Evolutionary conservation across 2,329 filamentous ascomycete species (phyloP).

Genomic region (Pseudogymnoascus sp.): DNA sequence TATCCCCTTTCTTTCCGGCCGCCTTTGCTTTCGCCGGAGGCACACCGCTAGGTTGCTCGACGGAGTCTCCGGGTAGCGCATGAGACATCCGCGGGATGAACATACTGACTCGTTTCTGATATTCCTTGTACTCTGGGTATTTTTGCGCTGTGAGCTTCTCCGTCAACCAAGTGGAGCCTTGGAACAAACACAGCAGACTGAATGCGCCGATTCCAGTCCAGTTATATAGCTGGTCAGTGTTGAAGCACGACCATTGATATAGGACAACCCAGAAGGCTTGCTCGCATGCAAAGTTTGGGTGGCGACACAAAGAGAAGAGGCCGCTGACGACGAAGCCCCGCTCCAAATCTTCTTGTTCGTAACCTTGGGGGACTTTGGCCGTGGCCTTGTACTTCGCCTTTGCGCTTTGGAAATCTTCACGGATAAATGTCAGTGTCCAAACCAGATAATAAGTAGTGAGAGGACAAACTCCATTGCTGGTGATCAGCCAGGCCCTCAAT

Average conservation of each 20-base stretch:
- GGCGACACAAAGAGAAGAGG: conserved; percentile 79
- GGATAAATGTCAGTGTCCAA: background rate
- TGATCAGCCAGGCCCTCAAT: conserved; percentile 77
- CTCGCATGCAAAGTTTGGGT: conserved; percentile 92
- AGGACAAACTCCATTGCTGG: conserved; percentile 69
- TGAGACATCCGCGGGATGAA: conserved; percentile 55
- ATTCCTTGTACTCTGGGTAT: conserved; percentile 80
- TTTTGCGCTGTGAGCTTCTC: conserved; percentile 73
- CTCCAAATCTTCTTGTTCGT: conserved; percentile 67
- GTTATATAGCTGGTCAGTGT: conserved; percentile 61
- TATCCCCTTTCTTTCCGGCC: background rate
- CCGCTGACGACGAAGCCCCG: conserved; percentile 81
- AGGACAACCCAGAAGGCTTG: conserved; percentile 82
- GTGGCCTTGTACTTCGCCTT: conserved; percentile 68
- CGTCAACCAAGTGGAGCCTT: conserved; percentile 80
- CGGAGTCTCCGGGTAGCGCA: background rate
- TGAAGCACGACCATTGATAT: conserved; percentile 80
- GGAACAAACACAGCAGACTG: conserved; percentile 71
- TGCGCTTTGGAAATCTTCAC: conserved; percentile 65
- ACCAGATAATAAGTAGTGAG: background rate
- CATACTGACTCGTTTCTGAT: conserved; percentile 73
- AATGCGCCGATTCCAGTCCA: conserved; percentile 69
- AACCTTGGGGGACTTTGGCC: conserved; percentile 59
- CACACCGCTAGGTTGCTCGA: background rate
- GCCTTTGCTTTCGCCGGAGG: background rate